Evolutionary conservation across 2,329 filamentous ascomycete genomes (phyloP).

Genomic region (Fusarium transvaalense): DNA sequence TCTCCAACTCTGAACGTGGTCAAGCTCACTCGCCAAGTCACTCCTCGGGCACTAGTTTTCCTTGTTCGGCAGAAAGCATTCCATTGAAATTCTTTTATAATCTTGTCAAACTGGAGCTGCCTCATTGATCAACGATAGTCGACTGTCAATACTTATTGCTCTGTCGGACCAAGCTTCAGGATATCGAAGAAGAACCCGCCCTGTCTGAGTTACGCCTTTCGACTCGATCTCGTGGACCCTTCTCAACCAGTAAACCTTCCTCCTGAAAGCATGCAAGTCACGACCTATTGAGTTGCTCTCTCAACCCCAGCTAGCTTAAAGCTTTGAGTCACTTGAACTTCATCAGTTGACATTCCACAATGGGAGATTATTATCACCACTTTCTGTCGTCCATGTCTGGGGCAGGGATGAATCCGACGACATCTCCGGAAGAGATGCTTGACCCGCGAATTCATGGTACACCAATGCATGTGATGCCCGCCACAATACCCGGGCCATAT

Average conservation of each 20-base stretch:
- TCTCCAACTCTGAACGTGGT: constrained; percentile 33
- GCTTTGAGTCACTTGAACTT: constrained; percentile 11
- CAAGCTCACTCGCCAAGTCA: constrained; percentile 28
- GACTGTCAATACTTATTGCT: constrained; percentile 19
- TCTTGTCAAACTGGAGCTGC: neutral
- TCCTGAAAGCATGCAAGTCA: constrained; percentile 43
- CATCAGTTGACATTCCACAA: constrained; percentile 46
- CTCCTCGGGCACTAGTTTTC: constrained; percentile 29
- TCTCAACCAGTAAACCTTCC: constrained; percentile 22
- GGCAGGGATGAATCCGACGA: constrained; percentile 55
- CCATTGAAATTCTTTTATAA: neutral
- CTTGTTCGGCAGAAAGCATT: constrained; percentile 23
- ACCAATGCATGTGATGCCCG: constrained; percentile 47
- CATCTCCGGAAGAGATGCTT: constrained; percentile 57
- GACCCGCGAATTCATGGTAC: constrained; percentile 53
- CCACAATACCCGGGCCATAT: constrained; percentile 59
- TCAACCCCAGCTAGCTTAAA: constrained; percentile 26
- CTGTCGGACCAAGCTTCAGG: constrained; percentile 5
- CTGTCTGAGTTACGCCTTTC: constrained; percentile 14
- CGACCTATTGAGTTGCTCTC: constrained; percentile 15
- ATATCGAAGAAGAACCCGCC: constrained; percentile 19
- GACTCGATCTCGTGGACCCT: constrained; percentile 8
- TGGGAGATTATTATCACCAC: constrained; percentile 70
- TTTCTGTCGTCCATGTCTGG: constrained; percentile 67
- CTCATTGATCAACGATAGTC: neutral